Base-by-base conservation (phyloP, 2,329 filamentous ascomycete genomes). In the Atkinsonella texensis region DNA sequence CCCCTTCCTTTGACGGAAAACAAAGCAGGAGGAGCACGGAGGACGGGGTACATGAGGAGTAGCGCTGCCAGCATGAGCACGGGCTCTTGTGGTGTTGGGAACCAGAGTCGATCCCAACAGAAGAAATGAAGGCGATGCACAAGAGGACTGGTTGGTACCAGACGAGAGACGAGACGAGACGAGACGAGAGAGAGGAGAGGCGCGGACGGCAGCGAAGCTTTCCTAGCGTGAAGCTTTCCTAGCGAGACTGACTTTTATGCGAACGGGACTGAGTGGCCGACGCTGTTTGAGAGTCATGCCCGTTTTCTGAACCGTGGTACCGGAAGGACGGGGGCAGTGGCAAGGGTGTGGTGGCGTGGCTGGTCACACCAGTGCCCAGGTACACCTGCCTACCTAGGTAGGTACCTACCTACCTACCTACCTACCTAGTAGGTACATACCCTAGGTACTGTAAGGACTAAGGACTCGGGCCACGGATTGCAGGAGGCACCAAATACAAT, bases 341-440 rank as follows among this genome's bases (percentile, higher is more conserved):
- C 52, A 51, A 31, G 52, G 52, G 49, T 51, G 33, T 46, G 20
- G n/a, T n/a, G 33, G 43, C 28, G 48, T 50, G 51, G 51, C 51
- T 53, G 44, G 50, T 48, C 20, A n/a, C n/a, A n/a, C n/a, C n/a
- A n/a, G n/a, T n/a, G n/a, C n/a, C n/a, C n/a, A n/a, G n/a, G 20
- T 23, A 23, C 20, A 3, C 20, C 20, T 23, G 4, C 2, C 2
- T 23, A 23, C 20, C 20, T 4, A 23, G 20, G 20, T 4, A 23
- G 20, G 20, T 41, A 11, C 28, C 13, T 28, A 43, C 40, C 20
- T 43, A 28, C 33, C 10, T 32, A 31, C 20, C 20, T 23, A 23
- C 2, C 2, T 23, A 23, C 20, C 20, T 4, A 23, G 20, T 4
- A 23, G 20, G 20, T 41, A 11, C 28, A 13, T 28, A 43, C 40